Percentiles rank a stretch among this genome's conserved stretches.
Evolutionary conservation across 2,329 filamentous ascomycete genomes (phyloP).

Genomic region (Aureobasidium sp.): DNA sequence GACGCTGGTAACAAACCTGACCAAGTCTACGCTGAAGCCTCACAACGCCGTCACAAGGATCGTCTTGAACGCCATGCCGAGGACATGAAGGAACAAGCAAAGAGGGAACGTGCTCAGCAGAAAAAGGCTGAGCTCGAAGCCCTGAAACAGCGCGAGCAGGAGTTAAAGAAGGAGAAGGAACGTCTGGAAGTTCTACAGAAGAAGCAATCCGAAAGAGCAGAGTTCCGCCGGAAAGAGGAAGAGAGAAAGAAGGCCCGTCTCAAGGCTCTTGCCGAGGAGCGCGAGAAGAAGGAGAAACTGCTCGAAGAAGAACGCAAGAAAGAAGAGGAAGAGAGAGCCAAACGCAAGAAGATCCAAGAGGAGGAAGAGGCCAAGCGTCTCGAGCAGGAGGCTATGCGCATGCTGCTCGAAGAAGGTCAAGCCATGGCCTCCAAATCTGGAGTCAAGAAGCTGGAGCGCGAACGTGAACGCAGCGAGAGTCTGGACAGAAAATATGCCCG

Average conservation of each 20-base stretch:
- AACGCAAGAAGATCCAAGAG: slow-evolving; percentile 29
- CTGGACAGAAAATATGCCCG: slow-evolving; percentile 11
- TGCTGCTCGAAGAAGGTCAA: slow-evolving; percentile 46
- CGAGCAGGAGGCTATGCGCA: slow-evolving; percentile 46
- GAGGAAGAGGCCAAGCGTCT: slow-evolving; percentile 44
- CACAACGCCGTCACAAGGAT: slow-evolving; percentile 49
- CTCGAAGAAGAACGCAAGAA: slow-evolving; percentile 44
- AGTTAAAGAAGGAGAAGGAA: slow-evolving; percentile 34
- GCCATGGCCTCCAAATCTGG: slow-evolving; percentile 44
- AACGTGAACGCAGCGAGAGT: slow-evolving; percentile 26
- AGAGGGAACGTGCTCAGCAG: slow-evolving; percentile 53
- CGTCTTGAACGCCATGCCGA: slow-evolving; percentile 55
- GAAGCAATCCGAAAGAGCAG: slow-evolving; percentile 39
- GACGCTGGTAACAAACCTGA: slow-evolving; percentile 62
- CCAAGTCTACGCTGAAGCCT: slow-evolving; percentile 62
- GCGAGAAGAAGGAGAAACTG: slow-evolving; percentile 29
- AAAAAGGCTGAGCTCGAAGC: slow-evolving; percentile 42
- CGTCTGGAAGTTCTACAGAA: slow-evolving; percentile 38
- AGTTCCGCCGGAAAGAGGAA: slow-evolving; percentile 35
- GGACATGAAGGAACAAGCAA: slow-evolving; percentile 49
- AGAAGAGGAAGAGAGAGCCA: slow-evolving; percentile 38
- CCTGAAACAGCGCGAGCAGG: slow-evolving; percentile 40
- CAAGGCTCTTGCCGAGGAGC: slow-evolving; percentile 43
- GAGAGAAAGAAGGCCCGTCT: slow-evolving; percentile 46
- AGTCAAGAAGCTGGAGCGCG: slow-evolving; percentile 20